These are phyloP conservation scores for Colletotrichum navitas DNA, from an alignment of 2,329 filamentous ascomycete species.

Conservation along the genomic window DNA sequence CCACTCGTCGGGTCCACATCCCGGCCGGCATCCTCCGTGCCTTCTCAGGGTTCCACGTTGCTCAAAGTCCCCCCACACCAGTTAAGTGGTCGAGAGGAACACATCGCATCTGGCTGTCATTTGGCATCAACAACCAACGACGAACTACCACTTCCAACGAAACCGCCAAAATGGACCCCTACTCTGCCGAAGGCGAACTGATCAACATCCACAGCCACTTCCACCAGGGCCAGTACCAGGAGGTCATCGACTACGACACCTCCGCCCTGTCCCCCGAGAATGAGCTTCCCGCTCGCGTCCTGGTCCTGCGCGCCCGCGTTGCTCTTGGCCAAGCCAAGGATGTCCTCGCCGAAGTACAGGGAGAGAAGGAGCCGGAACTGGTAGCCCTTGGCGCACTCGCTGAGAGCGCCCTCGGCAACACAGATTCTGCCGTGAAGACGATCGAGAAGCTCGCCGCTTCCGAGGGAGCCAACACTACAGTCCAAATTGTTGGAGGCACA, in stretches of 20 bases:
- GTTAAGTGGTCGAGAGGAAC: conserved; percentile 46
- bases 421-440: conserved; percentile 70
- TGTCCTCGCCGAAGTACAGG: conserved; percentile 77
- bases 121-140: conserved; percentile 46
- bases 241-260: conserved; percentile 88
- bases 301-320: conserved; percentile 85
- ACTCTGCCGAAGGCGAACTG: conserved; percentile 78
- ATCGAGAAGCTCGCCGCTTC: conserved; percentile 77
- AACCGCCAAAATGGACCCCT: conserved; percentile 72
- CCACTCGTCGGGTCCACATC: conserved; percentile 5
- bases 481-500: conserved; percentile 86
- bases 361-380: conserved; percentile 76
- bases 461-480: conserved; percentile 78
- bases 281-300: conserved; percentile 78
- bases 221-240: conserved; percentile 86
- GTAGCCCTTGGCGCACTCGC: conserved; percentile 83
- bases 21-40: conserved; percentile 57
- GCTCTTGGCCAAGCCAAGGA: conserved; percentile 83
- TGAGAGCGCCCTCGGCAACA: conserved; percentile 70
- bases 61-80: conserved; percentile 59
- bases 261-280: conserved; percentile 84
- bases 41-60: conserved; percentile 65
- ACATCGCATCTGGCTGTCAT: conserved; percentile 43
- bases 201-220: conserved; percentile 79
- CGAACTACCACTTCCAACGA: conserved; percentile 10